Base-by-base conservation (phyloP, 2,329 filamentous ascomycete species). In the Arthrobotrys sinensis region DNA sequence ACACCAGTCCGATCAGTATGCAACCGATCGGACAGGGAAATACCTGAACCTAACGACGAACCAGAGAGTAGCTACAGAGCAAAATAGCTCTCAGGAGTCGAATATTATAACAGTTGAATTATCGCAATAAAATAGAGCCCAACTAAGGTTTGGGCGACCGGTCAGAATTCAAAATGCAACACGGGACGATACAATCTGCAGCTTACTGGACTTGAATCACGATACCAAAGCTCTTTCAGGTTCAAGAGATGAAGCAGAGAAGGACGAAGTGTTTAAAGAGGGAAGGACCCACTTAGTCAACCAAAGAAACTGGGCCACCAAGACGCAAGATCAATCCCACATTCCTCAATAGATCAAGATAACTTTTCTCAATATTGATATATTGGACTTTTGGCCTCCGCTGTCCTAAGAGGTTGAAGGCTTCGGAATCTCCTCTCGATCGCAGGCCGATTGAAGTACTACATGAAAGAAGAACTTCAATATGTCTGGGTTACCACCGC, bases 201-300 rank as follows among this genome's bases (percentile, higher is more conserved):
- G 28, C 38, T 16, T 24, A 36, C 24, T 12, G 57, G 12, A 16
- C 8, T 19, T 16, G 7, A 46, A 19, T 38, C 43, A 38, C 24
- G 24, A 65, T 50, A 36, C 12, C n/a, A 12, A 14, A 50, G 10
- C 24, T 21, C 12, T 21, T 50, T 65, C 4, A 11, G 40, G 16
- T 65, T 12, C 24, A 38, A 48, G 40, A 65, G 43, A 50, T 48
- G 32, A 45, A 48, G 40, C 10, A 45, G 16, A 24, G 19, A 16
- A 12, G 21, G 4, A 16, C n/a, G 28, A 34, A 12, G 11, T n/a
- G 12, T 52, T 55, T 67, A 53, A 67, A 67, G 24, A 16, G 16
- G 19, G 28, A 36, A 10, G 64, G 64, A 19, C 38, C 64, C 66
- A 60, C 52, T 45, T 43, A 32, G 40, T 60, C n/a, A 21, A 57